Evolutionary conservation across 441 rosid genomes (phyloP).

Genomic region (Eugenia klotzschiana): DNA sequence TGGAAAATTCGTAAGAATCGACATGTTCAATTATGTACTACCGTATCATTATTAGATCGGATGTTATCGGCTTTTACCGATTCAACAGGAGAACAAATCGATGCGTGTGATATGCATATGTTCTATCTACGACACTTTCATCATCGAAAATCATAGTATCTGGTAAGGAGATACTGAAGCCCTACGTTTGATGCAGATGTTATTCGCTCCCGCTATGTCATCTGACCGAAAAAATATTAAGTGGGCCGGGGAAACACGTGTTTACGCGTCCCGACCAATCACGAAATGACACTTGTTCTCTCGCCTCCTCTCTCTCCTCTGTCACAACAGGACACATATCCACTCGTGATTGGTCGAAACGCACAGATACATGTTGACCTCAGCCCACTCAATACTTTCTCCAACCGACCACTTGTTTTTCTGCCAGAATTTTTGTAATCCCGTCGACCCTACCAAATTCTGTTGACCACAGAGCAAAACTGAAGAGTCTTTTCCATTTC

Average conservation of each 20-base stretch:
- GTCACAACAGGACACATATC: too few species aligned
- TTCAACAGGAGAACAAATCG: background rate
- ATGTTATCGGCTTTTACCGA: background rate
- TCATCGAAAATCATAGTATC: background rate
- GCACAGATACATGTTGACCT: too few species aligned
- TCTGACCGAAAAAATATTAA: too few species aligned
- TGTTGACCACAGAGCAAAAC: background rate
- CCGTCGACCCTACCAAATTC: background rate
- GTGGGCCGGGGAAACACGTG: too few species aligned
- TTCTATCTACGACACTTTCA: background rate
- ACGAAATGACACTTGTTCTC: too few species aligned
- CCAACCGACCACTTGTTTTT: background rate
- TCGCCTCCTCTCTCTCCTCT: too few species aligned
- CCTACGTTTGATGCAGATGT: background rate
- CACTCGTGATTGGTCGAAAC: too few species aligned
- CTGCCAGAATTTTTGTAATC: background rate
- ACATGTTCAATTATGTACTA: background rate
- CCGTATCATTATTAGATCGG: background rate
- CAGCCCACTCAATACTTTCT: too few species aligned
- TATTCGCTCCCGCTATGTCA: background rate
- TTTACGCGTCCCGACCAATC: too few species aligned
- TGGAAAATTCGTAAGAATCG: background rate
- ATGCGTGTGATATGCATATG: background rate
- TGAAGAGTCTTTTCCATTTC: too few species aligned
- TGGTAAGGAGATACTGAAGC: background rate